Conservation (phyloP, 768 basidiomycete genomes). For the Pulveroboletus sp. region DNA sequence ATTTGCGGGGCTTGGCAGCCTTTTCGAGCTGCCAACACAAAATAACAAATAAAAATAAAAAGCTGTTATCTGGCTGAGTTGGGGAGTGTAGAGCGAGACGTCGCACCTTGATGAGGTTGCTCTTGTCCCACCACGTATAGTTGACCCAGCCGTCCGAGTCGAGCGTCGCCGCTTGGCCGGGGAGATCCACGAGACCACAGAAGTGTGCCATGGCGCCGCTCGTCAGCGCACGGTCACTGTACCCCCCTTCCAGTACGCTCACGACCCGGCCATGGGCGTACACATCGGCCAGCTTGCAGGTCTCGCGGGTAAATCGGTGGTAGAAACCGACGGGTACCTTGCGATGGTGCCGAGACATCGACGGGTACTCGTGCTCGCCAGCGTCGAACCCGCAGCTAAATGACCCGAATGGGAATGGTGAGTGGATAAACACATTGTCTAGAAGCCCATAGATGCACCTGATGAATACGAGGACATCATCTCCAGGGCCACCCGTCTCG, state of each 20-base stretch:
- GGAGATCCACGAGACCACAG: slow-evolving; percentile 48
- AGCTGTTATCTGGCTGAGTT: too few relatives aligned
- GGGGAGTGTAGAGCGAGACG: not conserved
- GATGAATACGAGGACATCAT: slow-evolving; percentile 80
- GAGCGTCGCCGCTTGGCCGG: not conserved
- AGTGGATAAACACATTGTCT: not conserved
- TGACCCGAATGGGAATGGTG: not conserved
- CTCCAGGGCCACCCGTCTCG: slow-evolving; percentile 55
- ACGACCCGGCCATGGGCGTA: slow-evolving; percentile 69
- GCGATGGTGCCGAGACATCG: slow-evolving; percentile 91
- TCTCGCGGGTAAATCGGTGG: slow-evolving; percentile 74
- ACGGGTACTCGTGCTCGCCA: slow-evolving; percentile 82
- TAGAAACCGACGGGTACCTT: slow-evolving; percentile 87
- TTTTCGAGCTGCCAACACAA: slow-evolving; percentile 51
- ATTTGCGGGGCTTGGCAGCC: slow-evolving; percentile 55
- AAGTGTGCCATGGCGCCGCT: slow-evolving; percentile 84
- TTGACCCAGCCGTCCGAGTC: slow-evolving; percentile 30
- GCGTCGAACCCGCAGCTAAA: slow-evolving; percentile 91
- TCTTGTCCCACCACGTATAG: slow-evolving; percentile 57
- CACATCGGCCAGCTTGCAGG: slow-evolving; percentile 54
- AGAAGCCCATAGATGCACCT: slow-evolving; percentile 47
- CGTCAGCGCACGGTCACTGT: slow-evolving; percentile 82
- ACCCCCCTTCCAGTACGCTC: slow-evolving; percentile 93
- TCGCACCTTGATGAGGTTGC: slow-evolving; percentile 55
- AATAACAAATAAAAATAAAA: not conserved